Conservation (phyloP, 78 protist genomes). For the Dictyostelium citrinum region DNA sequence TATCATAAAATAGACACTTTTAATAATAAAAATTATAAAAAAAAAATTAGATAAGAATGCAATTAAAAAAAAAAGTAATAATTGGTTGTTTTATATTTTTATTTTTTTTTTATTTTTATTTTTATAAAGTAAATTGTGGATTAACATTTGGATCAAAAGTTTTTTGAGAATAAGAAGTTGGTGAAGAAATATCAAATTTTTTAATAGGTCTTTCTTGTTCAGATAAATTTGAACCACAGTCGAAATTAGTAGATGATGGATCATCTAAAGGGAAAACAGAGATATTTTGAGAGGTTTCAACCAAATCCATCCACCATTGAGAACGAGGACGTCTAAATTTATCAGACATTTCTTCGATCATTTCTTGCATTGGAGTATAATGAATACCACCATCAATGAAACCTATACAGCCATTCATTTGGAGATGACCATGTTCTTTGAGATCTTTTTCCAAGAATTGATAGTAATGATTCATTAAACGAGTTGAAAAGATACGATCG, state of each 20-base stretch:
- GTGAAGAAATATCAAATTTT: background rate
- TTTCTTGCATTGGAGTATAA: conserved; percentile 23
- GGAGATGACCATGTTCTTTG: background rate
- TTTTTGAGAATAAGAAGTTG: conserved; percentile 7
- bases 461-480: conserved; percentile 28
- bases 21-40: no score
- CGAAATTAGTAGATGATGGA: background rate
- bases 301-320: conserved; percentile 60
- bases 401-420: conserved; percentile 52
- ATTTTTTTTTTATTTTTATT: background rate
- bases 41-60: no score
- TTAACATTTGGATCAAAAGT: conserved; percentile 35
- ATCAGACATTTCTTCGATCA: conserved; percentile 7
- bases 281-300: conserved; percentile 21
- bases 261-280: conserved; percentile 22
- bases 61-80: no score
- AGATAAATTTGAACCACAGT: background rate
- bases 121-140: conserved; percentile 25
- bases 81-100: no score
- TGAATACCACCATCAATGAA: conserved; percentile 5
- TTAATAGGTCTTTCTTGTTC: background rate
- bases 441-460: conserved; percentile 12
- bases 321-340: conserved; percentile 39
- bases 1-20: no score
- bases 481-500: conserved; percentile 73